Conservation (phyloP, 352 stramenopile genomes). For the Elongisporangium anandrum region DNA sequence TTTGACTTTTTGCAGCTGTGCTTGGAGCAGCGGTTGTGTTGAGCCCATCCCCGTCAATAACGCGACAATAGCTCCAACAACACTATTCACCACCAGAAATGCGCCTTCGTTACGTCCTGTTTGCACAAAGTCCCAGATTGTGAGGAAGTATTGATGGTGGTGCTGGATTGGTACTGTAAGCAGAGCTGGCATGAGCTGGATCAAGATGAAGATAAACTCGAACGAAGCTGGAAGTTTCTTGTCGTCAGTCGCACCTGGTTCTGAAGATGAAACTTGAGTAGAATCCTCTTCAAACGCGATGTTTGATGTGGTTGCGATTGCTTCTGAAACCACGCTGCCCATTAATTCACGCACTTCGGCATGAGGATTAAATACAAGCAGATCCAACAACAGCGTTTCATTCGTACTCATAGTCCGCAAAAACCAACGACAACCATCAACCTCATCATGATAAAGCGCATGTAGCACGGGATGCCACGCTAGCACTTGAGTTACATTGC, state of each 20-base stretch:
- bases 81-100: slow-evolving; percentile 80
- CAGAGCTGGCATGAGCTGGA: slow-evolving; percentile 73
- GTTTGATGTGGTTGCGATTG: slow-evolving; percentile 60
- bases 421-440: slow-evolving; percentile 68
- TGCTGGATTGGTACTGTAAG: slow-evolving; percentile 62
- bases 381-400: slow-evolving; percentile 61
- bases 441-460: slow-evolving; percentile 67
- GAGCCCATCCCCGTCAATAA: slow-evolving; percentile 54
- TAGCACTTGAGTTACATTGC: slow-evolving; percentile 61
- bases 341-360: slow-evolving; percentile 68
- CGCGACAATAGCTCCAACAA: slow-evolving; percentile 68
- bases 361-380: slow-evolving; percentile 69
- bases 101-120: slow-evolving; percentile 77
- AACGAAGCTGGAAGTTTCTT: slow-evolving; percentile 65
- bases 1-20: slow-evolving; percentile 69
- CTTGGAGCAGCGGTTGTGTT: slow-evolving; percentile 57
- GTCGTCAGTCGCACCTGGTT: slow-evolving; percentile 5
- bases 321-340: slow-evolving; percentile 57
- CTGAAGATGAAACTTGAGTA: slow-evolving; percentile 1
- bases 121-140: slow-evolving; percentile 73
- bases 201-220: slow-evolving; percentile 78
- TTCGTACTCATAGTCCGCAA: slow-evolving; percentile 55
- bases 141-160: slow-evolving; percentile 71
- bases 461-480: slow-evolving; percentile 71
- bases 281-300: slow-evolving; percentile 37